A percentile compares a stretch with the other conserved stretches of the same genome.
Conservation (phyloP, 2,329 filamentous ascomycete species). For the Pezicula neosporulosa region DNA sequence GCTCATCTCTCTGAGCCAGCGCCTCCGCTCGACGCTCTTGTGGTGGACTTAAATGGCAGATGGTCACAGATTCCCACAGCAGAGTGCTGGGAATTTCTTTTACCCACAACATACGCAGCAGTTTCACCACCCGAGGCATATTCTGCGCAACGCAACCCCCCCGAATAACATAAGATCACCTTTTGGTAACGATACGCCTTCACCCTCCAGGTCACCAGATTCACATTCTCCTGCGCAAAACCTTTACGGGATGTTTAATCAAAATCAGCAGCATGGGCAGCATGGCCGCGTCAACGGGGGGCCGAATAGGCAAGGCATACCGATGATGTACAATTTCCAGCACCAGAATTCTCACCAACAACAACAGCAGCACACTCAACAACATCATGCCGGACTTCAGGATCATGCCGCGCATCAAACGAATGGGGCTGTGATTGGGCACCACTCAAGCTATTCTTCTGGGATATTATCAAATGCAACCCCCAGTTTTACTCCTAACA, state of each 20-base stretch:
- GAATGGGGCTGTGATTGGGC: constrained; percentile 53
- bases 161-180: constrained; percentile 38
- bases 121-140: constrained; percentile 39
- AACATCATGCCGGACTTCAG: constrained; percentile 57
- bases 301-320: constrained; percentile 55
- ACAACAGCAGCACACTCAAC: constrained; percentile 60
- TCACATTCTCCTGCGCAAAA: constrained; percentile 30
- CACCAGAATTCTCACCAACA: constrained; percentile 46
- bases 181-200: constrained; percentile 43
- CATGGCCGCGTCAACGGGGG: constrained; percentile 74
- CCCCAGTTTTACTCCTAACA: constrained; percentile 48
- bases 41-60: constrained; percentile 60
- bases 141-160: constrained; percentile 38
- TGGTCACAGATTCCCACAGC: constrained; percentile 62
- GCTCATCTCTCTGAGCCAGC: constrained; percentile 20
- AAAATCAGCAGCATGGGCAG: constrained; percentile 67
- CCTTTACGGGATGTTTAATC: constrained; percentile 64
- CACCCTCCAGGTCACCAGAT: constrained; percentile 54
- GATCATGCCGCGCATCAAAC: constrained; percentile 52
- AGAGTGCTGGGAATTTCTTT: constrained; percentile 55
- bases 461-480: constrained; percentile 63
- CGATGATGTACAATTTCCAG: constrained; percentile 68
- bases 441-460: constrained; percentile 60
- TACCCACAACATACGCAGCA: constrained; percentile 41
- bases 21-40: constrained; percentile 16